A percentile compares a stretch with the other conserved stretches of the same genome.
Evolutionary conservation across 2,329 filamentous ascomycete genomes (phyloP).

Genomic region (Aureobasidium sp.): DNA sequence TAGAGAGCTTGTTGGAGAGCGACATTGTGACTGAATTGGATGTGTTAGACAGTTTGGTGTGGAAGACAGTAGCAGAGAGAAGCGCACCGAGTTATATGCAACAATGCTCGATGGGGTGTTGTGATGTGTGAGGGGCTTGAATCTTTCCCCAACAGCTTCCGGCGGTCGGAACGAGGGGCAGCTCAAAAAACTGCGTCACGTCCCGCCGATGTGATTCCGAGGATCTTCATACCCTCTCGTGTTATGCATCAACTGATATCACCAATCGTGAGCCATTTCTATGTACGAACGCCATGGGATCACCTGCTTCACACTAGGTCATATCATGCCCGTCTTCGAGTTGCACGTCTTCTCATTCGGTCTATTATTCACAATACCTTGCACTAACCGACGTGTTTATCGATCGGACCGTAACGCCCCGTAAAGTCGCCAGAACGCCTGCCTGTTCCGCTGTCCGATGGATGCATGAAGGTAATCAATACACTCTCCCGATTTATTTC

Average conservation of each 20-base stretch:
- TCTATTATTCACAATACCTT: not conserved
- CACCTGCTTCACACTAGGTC: constrained; percentile 1
- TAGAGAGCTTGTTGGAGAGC: constrained; percentile 96
- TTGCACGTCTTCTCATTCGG: not conserved
- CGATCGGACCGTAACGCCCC: constrained; percentile 8
- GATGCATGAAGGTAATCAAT: constrained; percentile 4
- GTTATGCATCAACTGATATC: not conserved
- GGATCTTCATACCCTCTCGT: not conserved
- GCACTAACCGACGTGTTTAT: not conserved
- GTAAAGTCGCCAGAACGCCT: constrained; percentile 6
- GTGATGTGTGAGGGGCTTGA: constrained; percentile 13
- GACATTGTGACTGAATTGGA: constrained; percentile 60
- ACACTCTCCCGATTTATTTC: not conserved
- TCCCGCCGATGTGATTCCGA: constrained; percentile 5
- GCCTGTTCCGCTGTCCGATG: not conserved
- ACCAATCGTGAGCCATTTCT: not conserved
- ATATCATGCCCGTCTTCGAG: not conserved
- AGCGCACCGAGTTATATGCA: constrained; percentile 6
- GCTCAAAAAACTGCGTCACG: constrained; percentile 10
- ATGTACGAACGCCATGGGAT: not conserved
- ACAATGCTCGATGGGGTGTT: not conserved
- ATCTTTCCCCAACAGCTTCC: constrained; percentile 14
- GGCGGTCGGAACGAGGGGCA: constrained; percentile 5
- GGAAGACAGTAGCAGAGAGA: not conserved
- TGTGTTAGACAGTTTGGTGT: not conserved